Evolutionary conservation across 257 asterid genomes (phyloP).

Genomic region (Prunella vulgaris): DNA sequence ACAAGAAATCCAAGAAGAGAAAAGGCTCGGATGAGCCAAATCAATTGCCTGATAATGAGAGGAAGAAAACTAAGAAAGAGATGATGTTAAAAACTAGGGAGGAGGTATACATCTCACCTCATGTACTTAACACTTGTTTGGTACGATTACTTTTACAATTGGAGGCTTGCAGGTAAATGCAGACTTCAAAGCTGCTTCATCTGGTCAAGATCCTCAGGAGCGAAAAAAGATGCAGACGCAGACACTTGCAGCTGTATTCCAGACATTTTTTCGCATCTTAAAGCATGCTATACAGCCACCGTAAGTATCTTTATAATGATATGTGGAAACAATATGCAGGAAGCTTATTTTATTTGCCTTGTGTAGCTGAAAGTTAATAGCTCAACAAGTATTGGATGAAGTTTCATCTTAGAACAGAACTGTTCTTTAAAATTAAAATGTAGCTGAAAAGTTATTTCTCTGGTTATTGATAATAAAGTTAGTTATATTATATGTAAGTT

Average conservation of each 20-base stretch:
- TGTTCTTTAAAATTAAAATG: background rate
- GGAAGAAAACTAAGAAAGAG: constrained; percentile 65
- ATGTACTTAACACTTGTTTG: constrained; percentile 6
- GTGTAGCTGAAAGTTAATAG: constrained; percentile 1
- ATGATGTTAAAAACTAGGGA: constrained; percentile 68
- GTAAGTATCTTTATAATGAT: constrained; percentile 33
- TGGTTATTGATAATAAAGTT: background rate
- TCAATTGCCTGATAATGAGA: constrained; percentile 49
- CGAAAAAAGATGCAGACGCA: constrained; percentile 75
- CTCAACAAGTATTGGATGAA: background rate
- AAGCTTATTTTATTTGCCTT: constrained; percentile 2
- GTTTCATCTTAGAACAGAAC: background rate
- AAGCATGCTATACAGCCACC: constrained; percentile 50
- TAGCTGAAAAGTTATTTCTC: background rate
- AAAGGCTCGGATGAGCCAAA: constrained; percentile 57
- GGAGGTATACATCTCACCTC: constrained; percentile 50
- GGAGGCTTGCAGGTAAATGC: constrained; percentile 62
- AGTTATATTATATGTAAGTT: background rate
- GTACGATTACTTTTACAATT: constrained; percentile 12
- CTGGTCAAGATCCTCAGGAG: constrained; percentile 75
- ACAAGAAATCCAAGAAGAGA: constrained; percentile 58
- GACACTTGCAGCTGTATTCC: constrained; percentile 74
- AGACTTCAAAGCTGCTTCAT: constrained; percentile 79
- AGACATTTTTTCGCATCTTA: constrained; percentile 73
- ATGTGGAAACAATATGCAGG: background rate